A percentile compares a stretch with the other conserved stretches of the same genome.
phyloP scores from a whole-genome alignment of 2,329 filamentous ascomycete species.

The Colletotrichum godetiae region DNA sequence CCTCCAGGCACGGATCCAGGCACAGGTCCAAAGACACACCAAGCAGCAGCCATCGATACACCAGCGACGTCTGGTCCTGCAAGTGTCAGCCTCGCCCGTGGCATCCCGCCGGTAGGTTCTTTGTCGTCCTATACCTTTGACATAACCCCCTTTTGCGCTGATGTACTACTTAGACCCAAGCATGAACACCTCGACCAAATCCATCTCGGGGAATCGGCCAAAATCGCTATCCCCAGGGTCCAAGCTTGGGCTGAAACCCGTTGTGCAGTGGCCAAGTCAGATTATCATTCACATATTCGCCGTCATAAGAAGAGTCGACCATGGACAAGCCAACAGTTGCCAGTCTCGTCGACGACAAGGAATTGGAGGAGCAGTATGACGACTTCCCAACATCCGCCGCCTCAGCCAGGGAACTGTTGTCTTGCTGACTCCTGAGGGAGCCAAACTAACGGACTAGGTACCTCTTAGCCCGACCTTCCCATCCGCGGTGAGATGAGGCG shows the following conservation, averaged over 20 bases:
- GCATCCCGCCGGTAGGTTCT: slow-evolving; percentile 1
- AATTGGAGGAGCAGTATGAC: not conserved
- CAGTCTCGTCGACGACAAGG: not conserved
- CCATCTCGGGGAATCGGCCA: slow-evolving; percentile 7
- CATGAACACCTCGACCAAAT: not conserved
- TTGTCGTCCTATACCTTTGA: slow-evolving; percentile 16
- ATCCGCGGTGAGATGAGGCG: slow-evolving; percentile 6
- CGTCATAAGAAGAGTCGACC: not conserved
- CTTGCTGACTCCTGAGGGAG: slow-evolving; percentile 8
- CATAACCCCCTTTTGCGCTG: slow-evolving; percentile 27
- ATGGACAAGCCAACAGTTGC: not conserved
- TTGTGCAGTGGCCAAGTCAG: slow-evolving; percentile 21
- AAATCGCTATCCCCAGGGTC: slow-evolving; percentile 27
- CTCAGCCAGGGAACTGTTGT: slow-evolving; percentile 11
- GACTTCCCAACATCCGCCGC: slow-evolving; percentile 3
- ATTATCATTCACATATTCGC: slow-evolving; percentile 5
- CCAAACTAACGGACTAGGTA: slow-evolving; percentile 1
- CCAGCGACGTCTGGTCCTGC: not conserved
- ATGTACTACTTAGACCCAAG: slow-evolving; percentile 13
- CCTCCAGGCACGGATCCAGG: not conserved
- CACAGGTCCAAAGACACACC: not conserved
- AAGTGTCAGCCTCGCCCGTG: not conserved
- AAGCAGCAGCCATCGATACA: not conserved
- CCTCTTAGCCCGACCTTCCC: slow-evolving; percentile 3
- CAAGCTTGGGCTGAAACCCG: slow-evolving; percentile 34